phyloP scores from a whole-genome alignment of 1,284 basidiomycete genomes.

The Sutorius eximius region DNA sequence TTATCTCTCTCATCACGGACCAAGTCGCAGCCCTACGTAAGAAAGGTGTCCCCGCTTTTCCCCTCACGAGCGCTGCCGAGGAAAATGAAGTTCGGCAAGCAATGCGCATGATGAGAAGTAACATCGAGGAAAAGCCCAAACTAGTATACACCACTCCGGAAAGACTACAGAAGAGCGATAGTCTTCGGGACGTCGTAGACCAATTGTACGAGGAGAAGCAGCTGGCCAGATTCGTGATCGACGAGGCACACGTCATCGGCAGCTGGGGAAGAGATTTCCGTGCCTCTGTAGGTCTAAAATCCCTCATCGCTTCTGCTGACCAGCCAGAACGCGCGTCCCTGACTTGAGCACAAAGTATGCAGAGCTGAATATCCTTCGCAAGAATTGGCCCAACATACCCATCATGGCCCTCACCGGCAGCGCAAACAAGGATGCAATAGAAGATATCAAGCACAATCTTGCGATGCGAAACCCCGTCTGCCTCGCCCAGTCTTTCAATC shows the following conservation, averaged over 20 bases:
- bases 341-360: constrained; percentile 53
- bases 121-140: constrained; percentile 47
- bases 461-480: constrained; percentile 60
- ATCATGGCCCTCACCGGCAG: constrained; percentile 98
- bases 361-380: constrained; percentile 66
- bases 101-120: constrained; percentile 42
- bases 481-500: constrained; percentile 88
- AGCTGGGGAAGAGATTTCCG: constrained; percentile 88
- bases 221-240: constrained; percentile 90
- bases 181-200: constrained; percentile 58
- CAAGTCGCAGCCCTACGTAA: constrained; percentile 76
- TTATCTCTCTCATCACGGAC: constrained; percentile 89
- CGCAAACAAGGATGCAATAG: constrained; percentile 74
- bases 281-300: constrained; percentile 53
- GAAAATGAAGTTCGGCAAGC: constrained; percentile 45
- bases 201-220: constrained; percentile 55
- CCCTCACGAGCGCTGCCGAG: constrained; percentile 62
- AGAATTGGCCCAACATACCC: constrained; percentile 76
- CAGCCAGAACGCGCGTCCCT: constrained; percentile 1
- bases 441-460: constrained; percentile 78
- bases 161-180: constrained; percentile 66
- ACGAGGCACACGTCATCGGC: constrained; percentile 94
- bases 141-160: constrained; percentile 96
- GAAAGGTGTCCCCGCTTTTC: constrained; percentile 60
- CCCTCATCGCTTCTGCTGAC: not conserved